A percentile compares a stretch with the other conserved stretches of the same genome.
Evolutionary conservation across 352 stramenopile genomes (phyloP).

Genomic region (Pythium dissimile): DNA sequence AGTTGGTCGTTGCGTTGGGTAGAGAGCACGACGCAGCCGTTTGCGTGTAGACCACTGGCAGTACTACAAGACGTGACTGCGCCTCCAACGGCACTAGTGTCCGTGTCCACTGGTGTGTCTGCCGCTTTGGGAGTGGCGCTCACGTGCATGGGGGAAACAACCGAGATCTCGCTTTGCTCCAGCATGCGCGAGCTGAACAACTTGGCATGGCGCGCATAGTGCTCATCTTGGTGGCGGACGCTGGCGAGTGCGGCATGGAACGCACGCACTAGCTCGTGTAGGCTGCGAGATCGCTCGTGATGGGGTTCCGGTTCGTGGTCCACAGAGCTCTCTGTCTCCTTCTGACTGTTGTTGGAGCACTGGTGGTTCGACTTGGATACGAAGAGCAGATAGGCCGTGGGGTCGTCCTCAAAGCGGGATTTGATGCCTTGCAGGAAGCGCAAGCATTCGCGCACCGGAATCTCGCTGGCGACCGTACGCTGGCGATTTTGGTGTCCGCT

Average conservation of each 20-base stretch:
- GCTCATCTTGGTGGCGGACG: constrained; percentile 58
- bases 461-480: not conserved
- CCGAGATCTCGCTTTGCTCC: constrained; percentile 57
- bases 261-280: constrained; percentile 17
- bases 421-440: constrained; percentile 3
- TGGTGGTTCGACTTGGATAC: constrained; percentile 4
- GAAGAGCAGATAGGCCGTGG: constrained; percentile 20
- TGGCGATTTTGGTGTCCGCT: no score
- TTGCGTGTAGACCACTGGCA: not conserved
- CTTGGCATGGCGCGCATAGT: constrained; percentile 60
- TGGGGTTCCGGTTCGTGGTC: not conserved
- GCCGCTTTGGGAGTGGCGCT: not conserved
- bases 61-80: constrained; percentile 6
- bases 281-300: not conserved
- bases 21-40: not conserved
- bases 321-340: no score
- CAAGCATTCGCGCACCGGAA: constrained; percentile 6
- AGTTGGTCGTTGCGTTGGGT: not conserved
- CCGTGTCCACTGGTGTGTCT: no score
- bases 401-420: constrained; percentile 18
- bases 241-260: constrained; percentile 32
- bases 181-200: constrained; percentile 64
- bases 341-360: not conserved
- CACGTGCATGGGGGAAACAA: constrained; percentile 23
- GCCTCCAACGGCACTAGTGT: no score